Percentiles rank a stretch among this genome's conserved stretches.
Conservation (phyloP, 208 protist species). For the Acanthamoeba lenticulata region DNA sequence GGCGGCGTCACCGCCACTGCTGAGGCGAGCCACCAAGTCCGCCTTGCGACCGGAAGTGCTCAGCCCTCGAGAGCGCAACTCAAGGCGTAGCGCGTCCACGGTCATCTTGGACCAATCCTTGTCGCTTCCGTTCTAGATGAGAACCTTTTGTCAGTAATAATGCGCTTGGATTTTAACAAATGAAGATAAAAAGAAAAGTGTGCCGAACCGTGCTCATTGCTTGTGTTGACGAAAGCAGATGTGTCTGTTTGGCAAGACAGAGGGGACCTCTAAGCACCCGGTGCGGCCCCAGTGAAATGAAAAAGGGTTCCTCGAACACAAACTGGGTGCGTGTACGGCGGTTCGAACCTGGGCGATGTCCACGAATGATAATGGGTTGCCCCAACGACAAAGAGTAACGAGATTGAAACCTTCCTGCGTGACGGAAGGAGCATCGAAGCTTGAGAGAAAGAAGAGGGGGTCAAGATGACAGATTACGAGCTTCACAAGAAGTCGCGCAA, state of each 20-base stretch:
- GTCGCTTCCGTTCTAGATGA: background rate
- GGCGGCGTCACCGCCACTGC: background rate
- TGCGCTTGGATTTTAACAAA: background rate
- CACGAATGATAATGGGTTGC: background rate
- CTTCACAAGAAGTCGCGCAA: constrained; percentile 42
- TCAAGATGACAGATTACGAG: background rate
- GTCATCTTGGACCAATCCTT: constrained; percentile 29
- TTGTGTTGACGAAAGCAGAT: too few species aligned
- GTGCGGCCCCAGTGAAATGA: too few species aligned
- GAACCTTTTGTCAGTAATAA: background rate
- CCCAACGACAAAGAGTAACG: background rate
- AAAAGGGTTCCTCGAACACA: too few species aligned
- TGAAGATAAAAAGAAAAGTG: too few species aligned
- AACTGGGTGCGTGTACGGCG: too few species aligned
- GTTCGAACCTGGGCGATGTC: too few species aligned
- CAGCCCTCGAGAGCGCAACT: background rate
- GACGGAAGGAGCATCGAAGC: background rate
- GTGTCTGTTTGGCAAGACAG: too few species aligned
- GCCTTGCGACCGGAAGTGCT: background rate
- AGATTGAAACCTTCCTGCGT: background rate
- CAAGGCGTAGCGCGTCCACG: background rate
- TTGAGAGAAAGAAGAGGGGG: background rate
- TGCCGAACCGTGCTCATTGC: too few species aligned
- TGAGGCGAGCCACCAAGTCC: background rate
- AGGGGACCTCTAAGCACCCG: too few species aligned